A percentile compares a stretch with the other conserved stretches of the same genome.
These are phyloP conservation scores for Pichia phayaonensis DNA, from an alignment of 805 yeast species.

Conservation along the genomic window DNA sequence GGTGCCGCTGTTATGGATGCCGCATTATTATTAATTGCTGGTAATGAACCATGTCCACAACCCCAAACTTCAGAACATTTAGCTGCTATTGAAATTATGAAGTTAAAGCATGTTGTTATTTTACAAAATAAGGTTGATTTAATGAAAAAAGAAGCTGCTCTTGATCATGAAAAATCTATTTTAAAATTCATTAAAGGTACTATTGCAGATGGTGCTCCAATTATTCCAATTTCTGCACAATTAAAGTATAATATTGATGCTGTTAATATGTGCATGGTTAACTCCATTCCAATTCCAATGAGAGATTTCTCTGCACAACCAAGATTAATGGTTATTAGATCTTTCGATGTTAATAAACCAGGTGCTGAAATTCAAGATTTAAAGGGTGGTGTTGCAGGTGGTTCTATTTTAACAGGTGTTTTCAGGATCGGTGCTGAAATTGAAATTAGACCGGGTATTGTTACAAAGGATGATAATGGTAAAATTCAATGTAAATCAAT, in stretches of 20 bases:
- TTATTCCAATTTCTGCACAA: constrained; percentile 98
- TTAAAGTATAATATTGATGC: constrained; percentile 98
- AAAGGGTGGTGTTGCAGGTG: constrained; percentile 99
- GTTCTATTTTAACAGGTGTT: constrained; percentile 94
- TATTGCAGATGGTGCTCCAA: constrained; percentile 98
- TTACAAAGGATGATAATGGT: constrained; percentile 82
- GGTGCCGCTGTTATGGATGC: constrained; percentile 99
- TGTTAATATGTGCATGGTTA: constrained; percentile 92
- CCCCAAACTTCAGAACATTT: constrained; percentile 99
- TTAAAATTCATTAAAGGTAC: constrained; percentile 93
- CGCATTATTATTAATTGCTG: constrained; percentile 90
- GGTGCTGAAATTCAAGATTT: constrained; percentile 96
- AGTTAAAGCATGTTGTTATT: constrained; percentile 90
- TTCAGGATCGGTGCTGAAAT: constrained; percentile 96
- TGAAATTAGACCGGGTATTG: constrained; percentile 98
- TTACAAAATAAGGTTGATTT: constrained; percentile 97
- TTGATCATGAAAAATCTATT: constrained; percentile 91
- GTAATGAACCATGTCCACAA: constrained; percentile 99
- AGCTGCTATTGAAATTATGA: constrained; percentile 99
- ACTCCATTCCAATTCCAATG: constrained; percentile 90
- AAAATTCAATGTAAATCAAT: constrained; percentile 94
- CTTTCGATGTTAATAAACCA: constrained; percentile 97
- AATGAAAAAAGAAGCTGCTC: constrained; percentile 94
- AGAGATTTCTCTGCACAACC: constrained; percentile 94
- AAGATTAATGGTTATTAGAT: constrained; percentile 91